phyloP scores from a whole-genome alignment of 2,329 filamentous ascomycete genomes.

The Chrysoporthe puriensis region DNA sequence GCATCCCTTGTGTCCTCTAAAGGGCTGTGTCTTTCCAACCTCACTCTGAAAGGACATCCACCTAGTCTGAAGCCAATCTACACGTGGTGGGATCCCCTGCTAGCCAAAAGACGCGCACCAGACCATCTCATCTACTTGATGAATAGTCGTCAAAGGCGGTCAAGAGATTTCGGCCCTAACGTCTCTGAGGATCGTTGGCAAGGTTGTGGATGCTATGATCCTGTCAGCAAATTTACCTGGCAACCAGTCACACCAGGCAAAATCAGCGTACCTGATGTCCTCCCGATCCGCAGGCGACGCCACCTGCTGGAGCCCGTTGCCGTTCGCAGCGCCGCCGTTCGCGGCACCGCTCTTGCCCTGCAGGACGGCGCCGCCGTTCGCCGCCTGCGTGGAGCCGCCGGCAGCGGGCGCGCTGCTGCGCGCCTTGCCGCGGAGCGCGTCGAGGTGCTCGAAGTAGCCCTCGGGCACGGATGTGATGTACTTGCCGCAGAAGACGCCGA shows the following conservation, averaged over 20 bases:
- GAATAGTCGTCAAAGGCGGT: background rate
- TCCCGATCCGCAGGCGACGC: constrained; percentile 11
- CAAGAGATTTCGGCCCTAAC: background rate
- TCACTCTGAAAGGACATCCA: background rate
- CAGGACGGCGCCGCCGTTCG: background rate
- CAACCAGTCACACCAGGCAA: background rate
- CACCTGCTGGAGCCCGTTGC: background rate
- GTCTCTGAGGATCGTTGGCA: background rate
- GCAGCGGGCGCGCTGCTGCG: constrained; percentile 48
- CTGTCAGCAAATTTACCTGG: background rate
- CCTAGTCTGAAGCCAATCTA: background rate
- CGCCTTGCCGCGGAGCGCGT: constrained; percentile 71
- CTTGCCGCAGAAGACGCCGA: constrained; percentile 87
- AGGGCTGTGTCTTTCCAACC: background rate
- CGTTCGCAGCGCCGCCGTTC: background rate
- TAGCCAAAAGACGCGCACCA: background rate
- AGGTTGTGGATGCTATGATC: background rate
- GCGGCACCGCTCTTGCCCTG: background rate
- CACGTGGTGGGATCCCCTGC: too few species aligned
- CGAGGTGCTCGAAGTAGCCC: constrained; percentile 82
- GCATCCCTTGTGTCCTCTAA: background rate
- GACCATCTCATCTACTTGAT: background rate
- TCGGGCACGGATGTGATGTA: constrained; percentile 81
- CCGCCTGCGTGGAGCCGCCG: constrained; percentile 1
- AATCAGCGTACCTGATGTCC: constrained; percentile 12